Conservation (phyloP, 1,284 basidiomycete species). For the Cryptococcus hybrid region DNA sequence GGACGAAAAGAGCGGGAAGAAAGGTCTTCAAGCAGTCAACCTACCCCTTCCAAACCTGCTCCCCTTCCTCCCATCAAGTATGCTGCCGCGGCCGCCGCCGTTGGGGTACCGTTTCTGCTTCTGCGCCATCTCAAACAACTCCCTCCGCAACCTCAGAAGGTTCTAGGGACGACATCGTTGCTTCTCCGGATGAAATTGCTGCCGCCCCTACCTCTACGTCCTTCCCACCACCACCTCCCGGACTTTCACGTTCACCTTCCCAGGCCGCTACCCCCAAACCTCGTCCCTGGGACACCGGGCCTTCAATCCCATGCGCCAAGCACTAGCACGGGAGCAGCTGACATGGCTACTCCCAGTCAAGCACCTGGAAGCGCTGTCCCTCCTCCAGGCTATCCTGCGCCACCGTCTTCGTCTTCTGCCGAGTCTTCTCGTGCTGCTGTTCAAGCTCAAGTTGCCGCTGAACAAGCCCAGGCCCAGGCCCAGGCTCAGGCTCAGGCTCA, state of each 20-base stretch:
- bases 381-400: background rate
- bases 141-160: slow-evolving; percentile 55
- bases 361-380: background rate
- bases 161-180: background rate
- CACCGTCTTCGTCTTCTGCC: background rate
- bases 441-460: background rate
- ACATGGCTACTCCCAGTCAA: background rate
- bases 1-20: slow-evolving; percentile 10
- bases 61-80: slow-evolving; percentile 77
- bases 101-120: slow-evolving; percentile 47
- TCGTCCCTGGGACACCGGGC: background rate
- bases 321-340: background rate
- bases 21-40: slow-evolving; percentile 3
- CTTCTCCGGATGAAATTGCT: slow-evolving; percentile 7
- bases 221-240: slow-evolving; percentile 56
- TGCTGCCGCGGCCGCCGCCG: slow-evolving; percentile 84
- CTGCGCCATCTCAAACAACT: slow-evolving; percentile 20
- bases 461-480: background rate
- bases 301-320: background rate
- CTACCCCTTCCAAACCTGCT: slow-evolving; percentile 48
- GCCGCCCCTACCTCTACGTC: background rate
- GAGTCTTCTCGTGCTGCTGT: background rate
- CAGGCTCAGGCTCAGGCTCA: background rate
- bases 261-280: background rate
- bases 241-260: background rate